Percentiles rank a stretch among this genome's conserved stretches.
These are phyloP conservation scores for Leccinum subtestaceum DNA, from an alignment of 768 basidiomycete genomes.

Conservation along the genomic window DNA sequence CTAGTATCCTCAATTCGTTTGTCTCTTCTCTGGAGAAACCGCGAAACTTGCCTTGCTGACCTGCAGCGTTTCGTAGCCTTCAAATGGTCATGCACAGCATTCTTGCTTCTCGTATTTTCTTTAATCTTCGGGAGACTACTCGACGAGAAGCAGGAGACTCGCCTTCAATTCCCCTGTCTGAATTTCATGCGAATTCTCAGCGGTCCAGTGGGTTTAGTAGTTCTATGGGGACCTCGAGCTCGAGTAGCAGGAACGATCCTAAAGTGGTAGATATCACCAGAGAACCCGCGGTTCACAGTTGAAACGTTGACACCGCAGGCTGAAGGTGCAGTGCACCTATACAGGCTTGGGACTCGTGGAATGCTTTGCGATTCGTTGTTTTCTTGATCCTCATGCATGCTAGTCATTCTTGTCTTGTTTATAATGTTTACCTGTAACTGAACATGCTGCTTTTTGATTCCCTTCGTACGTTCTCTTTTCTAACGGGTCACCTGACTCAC, in stretches of 20 bases:
- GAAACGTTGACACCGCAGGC: background rate
- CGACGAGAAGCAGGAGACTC: constrained; percentile 1
- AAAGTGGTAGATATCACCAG: background rate
- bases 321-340: background rate
- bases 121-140: constrained; percentile 21
- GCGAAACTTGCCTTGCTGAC: background rate
- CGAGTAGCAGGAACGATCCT: background rate
- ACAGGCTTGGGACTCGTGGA: background rate
- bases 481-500: too few relatives aligned
- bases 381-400: background rate
- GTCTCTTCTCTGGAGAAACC: background rate
- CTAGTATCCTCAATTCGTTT: constrained; percentile 18
- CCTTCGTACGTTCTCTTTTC: background rate
- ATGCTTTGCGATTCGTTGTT: background rate
- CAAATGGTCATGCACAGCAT: constrained; percentile 24
- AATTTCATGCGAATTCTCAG: constrained; percentile 8
- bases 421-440: background rate
- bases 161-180: constrained; percentile 1
- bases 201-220: background rate
- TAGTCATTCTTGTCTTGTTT: background rate
- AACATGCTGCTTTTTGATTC: background rate
- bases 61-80: constrained; percentile 4
- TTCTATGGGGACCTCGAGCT: background rate
- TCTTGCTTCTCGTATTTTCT: constrained; percentile 26
- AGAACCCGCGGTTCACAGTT: background rate